phyloP scores from a whole-genome alignment of 139 green algal species.

The Asterochloris erici region DNA sequence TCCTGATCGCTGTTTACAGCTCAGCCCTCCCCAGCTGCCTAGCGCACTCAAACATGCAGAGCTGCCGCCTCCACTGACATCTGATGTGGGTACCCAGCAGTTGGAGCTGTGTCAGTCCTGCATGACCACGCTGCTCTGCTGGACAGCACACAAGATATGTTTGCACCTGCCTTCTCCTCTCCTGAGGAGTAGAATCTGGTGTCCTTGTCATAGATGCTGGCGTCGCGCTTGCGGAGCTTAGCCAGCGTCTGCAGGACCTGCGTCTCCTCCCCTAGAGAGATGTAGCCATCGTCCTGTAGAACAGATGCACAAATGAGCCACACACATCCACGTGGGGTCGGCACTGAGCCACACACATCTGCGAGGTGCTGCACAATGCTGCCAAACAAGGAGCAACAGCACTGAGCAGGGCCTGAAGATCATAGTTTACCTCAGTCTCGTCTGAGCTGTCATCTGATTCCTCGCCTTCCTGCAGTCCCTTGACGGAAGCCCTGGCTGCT shows the following conservation, averaged over 20 bases:
- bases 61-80: too few species aligned
- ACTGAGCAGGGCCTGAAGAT: background rate
- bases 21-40: too few species aligned
- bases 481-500: background rate
- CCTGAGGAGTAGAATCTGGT: background rate
- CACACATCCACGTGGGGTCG: background rate
- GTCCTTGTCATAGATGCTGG: slow-evolving; percentile 64
- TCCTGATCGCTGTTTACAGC: too few species aligned
- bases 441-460: background rate
- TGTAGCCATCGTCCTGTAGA: slow-evolving; percentile 17
- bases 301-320: background rate
- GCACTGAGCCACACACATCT: background rate
- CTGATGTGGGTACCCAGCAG: too few species aligned
- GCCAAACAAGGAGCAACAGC: background rate
- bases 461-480: background rate
- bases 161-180: too few species aligned
- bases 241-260: slow-evolving; percentile 71
- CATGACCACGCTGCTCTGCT: too few species aligned
- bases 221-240: slow-evolving; percentile 67
- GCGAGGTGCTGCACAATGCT: background rate
- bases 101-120: too few species aligned
- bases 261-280: background rate
- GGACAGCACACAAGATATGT: too few species aligned
- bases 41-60: too few species aligned
- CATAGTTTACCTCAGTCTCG: background rate